Percentiles rank a stretch among this genome's conserved stretches.
These are phyloP conservation scores for Combretum micranthum DNA, from an alignment of 345 rosid species.

Conservation along the genomic window DNA sequence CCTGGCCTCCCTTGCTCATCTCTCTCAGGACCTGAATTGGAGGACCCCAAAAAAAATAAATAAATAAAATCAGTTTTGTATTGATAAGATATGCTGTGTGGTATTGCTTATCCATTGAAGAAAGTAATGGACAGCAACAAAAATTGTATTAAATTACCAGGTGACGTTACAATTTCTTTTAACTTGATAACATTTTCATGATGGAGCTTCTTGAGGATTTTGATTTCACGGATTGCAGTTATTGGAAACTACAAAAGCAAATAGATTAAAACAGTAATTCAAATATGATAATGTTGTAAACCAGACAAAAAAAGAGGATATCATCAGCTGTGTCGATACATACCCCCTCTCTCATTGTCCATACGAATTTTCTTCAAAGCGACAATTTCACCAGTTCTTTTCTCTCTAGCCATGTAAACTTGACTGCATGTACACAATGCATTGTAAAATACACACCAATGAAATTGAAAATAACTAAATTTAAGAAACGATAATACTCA, in stretches of 20 bases:
- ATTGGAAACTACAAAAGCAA: constrained; percentile 52
- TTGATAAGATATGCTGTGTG: no score
- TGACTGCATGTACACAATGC: constrained; percentile 44
- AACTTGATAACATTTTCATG: constrained; percentile 65
- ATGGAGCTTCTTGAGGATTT: constrained; percentile 67
- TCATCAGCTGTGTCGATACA: constrained; percentile 8
- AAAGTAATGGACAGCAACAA: background rate
- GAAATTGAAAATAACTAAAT: background rate
- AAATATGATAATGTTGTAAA: background rate
- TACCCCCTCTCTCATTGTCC: constrained; percentile 98
- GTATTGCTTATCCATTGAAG: no score
- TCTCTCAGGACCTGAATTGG: constrained; percentile 62
- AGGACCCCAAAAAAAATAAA: no score
- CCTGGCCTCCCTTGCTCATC: constrained; percentile 91
- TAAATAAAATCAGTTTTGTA: no score
- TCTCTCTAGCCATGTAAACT: constrained; percentile 94
- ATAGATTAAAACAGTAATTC: background rate
- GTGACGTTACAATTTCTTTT: constrained; percentile 74
- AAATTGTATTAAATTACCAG: constrained; percentile 27
- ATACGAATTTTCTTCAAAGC: constrained; percentile 93
- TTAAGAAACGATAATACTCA: background rate
- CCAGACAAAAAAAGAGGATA: no score
- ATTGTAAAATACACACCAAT: background rate
- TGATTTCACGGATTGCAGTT: constrained; percentile 78
- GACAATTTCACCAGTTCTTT: constrained; percentile 81